These are phyloP conservation scores for Cyclostephanos tholiformis DNA, from an alignment of 108 stramenopile genomes.

Conservation along the genomic window DNA sequence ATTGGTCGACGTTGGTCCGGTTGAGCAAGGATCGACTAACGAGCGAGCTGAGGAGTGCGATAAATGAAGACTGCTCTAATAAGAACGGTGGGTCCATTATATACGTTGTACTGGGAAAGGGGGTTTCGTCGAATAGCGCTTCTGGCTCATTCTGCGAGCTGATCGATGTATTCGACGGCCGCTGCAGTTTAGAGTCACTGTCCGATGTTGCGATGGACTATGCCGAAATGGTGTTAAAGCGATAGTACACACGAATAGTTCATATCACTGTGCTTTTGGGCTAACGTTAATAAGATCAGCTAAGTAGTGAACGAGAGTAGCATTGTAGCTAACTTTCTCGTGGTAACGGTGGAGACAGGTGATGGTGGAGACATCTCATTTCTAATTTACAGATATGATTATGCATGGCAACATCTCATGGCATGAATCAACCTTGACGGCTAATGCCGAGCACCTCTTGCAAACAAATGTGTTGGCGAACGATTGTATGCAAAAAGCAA, in stretches of 20 bases:
- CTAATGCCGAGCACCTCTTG: too few relatives aligned
- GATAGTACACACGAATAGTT: background rate
- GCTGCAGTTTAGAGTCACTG: slow-evolving; percentile 21
- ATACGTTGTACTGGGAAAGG: slow-evolving; percentile 19
- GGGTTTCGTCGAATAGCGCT: background rate
- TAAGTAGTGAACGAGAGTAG: background rate
- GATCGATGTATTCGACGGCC: slow-evolving; percentile 15
- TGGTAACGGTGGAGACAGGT: too few relatives aligned
- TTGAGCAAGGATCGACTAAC: slow-evolving; percentile 3
- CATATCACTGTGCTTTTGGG: background rate
- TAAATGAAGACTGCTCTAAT: slow-evolving; percentile 28
- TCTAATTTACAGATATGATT: too few relatives aligned
- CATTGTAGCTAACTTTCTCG: slow-evolving; percentile 10
- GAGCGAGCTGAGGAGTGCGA: slow-evolving; percentile 14
- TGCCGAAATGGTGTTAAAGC: slow-evolving; percentile 27
- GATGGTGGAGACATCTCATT: too few relatives aligned
- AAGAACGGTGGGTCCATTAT: slow-evolving; percentile 48
- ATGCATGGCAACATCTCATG: too few relatives aligned
- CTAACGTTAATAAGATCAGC: background rate
- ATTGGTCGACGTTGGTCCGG: slow-evolving; percentile 39
- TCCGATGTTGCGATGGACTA: slow-evolving; percentile 42
- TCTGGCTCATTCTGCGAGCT: slow-evolving; percentile 12
- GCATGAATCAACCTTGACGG: too few relatives aligned
- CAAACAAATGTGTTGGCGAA: too few relatives aligned
- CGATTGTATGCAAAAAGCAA: too few relatives aligned